Conservation (phyloP, 2,329 filamentous ascomycete genomes). For the Fusarium sp. region DNA sequence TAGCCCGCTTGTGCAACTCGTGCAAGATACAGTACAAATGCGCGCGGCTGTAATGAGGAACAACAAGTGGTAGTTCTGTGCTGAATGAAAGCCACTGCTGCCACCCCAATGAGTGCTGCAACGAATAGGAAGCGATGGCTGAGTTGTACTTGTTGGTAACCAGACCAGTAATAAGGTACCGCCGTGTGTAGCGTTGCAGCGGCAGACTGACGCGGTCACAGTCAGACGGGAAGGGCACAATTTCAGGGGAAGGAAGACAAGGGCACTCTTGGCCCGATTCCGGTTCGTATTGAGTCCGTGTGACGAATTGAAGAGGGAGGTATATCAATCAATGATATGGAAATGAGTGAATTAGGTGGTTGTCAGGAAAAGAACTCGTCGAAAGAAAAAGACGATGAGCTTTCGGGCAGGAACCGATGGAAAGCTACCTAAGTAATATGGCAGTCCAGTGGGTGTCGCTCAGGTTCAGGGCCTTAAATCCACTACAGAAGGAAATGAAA, state of each 20-base stretch:
- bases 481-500: conserved; percentile 36
- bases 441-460: not conserved
- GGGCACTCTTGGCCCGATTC: conserved; percentile 16
- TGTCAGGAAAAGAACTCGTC: not conserved
- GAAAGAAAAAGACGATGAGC: conserved; percentile 9
- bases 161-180: conserved; percentile 24
- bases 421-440: not conserved
- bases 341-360: not conserved
- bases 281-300: conserved; percentile 9
- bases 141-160: conserved; percentile 4
- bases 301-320: conserved; percentile 1
- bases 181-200: conserved; percentile 12
- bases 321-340: conserved; percentile 22
- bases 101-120: not conserved
- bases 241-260: conserved; percentile 32
- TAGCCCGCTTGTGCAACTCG: conserved; percentile 3
- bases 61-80: conserved; percentile 21
- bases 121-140: conserved; percentile 3
- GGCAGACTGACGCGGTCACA: conserved; percentile 33
- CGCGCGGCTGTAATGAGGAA: conserved; percentile 21
- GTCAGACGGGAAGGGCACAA: conserved; percentile 20
- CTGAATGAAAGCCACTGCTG: conserved; percentile 14
- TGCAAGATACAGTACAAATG: conserved; percentile 15
- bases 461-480: conserved; percentile 11
- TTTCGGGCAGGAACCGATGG: not conserved